Conservation (phyloP, 2,329 filamentous ascomycete genomes). For the Dactylellina leptospora region DNA sequence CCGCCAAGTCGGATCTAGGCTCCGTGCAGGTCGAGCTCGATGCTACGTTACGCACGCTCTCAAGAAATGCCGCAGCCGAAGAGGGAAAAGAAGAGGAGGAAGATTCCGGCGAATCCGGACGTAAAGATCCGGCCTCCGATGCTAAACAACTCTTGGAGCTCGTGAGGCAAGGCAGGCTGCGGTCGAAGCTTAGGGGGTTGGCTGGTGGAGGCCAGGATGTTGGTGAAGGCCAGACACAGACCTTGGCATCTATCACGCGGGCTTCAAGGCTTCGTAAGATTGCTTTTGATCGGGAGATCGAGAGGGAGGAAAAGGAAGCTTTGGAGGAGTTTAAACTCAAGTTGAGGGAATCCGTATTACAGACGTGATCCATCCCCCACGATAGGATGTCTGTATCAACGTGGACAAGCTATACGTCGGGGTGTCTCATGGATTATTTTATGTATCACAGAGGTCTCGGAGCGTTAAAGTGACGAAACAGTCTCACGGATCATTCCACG, state of each 20-base stretch:
- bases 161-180: conserved; percentile 53
- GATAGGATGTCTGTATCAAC: too few species aligned
- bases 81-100: conserved; percentile 37
- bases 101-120: neutral
- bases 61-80: conserved; percentile 29
- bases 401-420: too few species aligned
- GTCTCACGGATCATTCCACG: too few species aligned
- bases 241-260: conserved; percentile 34
- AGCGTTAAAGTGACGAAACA: too few species aligned
- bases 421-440: too few species aligned
- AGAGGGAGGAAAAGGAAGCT: conserved; percentile 39
- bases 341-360: conserved; percentile 46
- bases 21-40: conserved; percentile 55
- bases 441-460: neutral
- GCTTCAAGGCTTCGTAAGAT: conserved; percentile 38
- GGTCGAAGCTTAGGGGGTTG: conserved; percentile 50
- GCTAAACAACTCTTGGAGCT: conserved; percentile 42
- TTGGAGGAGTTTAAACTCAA: conserved; percentile 52
- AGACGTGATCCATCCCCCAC: conserved; percentile 34
- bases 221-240: conserved; percentile 19
- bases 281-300: conserved; percentile 50
- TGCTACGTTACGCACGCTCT: conserved; percentile 41
- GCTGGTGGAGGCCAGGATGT: conserved; percentile 24
- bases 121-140: conserved; percentile 13
- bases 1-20: conserved; percentile 52